These are phyloP conservation scores for Pleurotus tuoliensis DNA, from an alignment of 768 basidiomycete species.

Conservation along the genomic window DNA sequence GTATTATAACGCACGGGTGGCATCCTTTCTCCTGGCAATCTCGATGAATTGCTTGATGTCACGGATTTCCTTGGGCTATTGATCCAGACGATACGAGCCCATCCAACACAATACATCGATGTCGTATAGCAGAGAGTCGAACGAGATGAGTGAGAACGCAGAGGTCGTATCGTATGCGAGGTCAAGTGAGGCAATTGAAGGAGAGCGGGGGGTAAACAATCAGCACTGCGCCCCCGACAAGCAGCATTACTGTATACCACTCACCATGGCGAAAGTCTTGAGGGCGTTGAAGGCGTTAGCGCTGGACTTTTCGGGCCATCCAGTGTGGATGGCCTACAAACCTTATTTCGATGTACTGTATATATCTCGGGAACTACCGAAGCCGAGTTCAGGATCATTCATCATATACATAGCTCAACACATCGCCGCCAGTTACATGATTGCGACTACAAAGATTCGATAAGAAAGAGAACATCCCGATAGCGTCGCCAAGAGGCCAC, in stretches of 20 bases:
- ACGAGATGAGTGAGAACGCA: too few relatives aligned
- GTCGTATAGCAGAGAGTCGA: too few relatives aligned
- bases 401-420: too few relatives aligned
- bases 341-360: slow-evolving; percentile 1
- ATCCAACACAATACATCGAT: too few relatives aligned
- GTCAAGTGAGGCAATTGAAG: too few relatives aligned
- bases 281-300: neutral
- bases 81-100: too few relatives aligned
- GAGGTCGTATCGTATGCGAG: too few relatives aligned
- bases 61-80: slow-evolving; percentile 96
- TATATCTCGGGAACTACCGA: neutral
- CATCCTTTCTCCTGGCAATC: slow-evolving; percentile 96
- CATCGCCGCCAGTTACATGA: too few relatives aligned
- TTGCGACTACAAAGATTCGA: too few relatives aligned
- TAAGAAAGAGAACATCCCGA: too few relatives aligned
- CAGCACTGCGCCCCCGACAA: neutral
- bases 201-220: neutral
- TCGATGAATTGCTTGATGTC: slow-evolving; percentile 99
- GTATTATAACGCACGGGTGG: slow-evolving; percentile 65
- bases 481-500: too few relatives aligned
- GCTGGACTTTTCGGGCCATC: neutral
- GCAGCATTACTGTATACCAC: neutral
- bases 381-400: too few relatives aligned
- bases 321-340: neutral
- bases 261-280: slow-evolving; percentile 6